Conservation (phyloP, 768 basidiomycete genomes). For the Kwoniella bestiolae region DNA sequence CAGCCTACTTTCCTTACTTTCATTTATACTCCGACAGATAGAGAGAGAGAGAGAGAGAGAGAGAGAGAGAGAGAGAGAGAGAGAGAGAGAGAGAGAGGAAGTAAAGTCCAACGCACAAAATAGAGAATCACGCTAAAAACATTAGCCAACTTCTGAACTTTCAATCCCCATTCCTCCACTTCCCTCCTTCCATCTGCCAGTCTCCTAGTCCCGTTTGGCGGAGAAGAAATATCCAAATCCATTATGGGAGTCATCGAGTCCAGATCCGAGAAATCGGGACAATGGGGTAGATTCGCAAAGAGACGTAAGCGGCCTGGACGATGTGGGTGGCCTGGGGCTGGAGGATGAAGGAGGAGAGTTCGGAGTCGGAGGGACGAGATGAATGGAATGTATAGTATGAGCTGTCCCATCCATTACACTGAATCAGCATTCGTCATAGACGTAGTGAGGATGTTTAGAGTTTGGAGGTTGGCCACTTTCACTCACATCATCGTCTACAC, state of each 20-base stretch:
- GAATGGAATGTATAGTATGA: constrained; percentile 57
- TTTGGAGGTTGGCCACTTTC: constrained; percentile 2
- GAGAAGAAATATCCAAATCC: constrained; percentile 47
- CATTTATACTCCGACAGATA: no score
- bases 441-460: not conserved
- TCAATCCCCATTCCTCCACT: constrained; percentile 56
- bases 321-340: constrained; percentile 49
- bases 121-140: constrained; percentile 53
- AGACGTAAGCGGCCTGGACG: constrained; percentile 49
- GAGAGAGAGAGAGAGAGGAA: no score
- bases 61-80: no score
- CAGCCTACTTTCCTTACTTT: not conserved
- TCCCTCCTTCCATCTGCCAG: constrained; percentile 49
- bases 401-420: constrained; percentile 23
- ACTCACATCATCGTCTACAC: constrained; percentile 56
- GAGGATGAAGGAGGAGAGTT: constrained; percentile 53
- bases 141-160: constrained; percentile 55
- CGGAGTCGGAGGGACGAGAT: constrained; percentile 52
- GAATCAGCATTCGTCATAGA: not conserved
- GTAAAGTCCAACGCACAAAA: constrained; percentile 54
- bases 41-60: no score
- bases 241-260: constrained; percentile 50
- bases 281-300: constrained; percentile 49
- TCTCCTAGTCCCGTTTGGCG: constrained; percentile 23
- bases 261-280: constrained; percentile 53